A percentile compares a stretch with the other conserved stretches of the same genome.
phyloP scores from a whole-genome alignment of 2,329 filamentous ascomycete genomes.

The Laburnicola sp. region DNA sequence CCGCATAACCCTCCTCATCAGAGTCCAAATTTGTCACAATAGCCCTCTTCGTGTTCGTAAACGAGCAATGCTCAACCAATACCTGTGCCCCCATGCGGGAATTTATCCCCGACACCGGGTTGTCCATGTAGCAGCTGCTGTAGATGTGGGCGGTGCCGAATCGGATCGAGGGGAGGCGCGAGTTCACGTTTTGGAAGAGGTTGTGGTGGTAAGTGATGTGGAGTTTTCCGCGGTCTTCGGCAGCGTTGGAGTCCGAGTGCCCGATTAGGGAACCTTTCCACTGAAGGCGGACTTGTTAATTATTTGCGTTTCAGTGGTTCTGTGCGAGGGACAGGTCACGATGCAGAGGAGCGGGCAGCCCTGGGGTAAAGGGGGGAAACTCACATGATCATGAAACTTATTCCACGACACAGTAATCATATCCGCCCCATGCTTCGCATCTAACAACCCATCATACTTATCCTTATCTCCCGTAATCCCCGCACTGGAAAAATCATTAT shows the following conservation, averaged over 20 bases:
- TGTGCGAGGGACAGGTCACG: no score
- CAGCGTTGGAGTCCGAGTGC: conserved; percentile 61
- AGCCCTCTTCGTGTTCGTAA: conserved; percentile 61
- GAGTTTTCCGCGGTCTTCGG: conserved; percentile 61
- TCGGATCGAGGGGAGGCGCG: conserved; percentile 64
- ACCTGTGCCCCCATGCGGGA: conserved; percentile 50
- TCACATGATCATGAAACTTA: conserved; percentile 58
- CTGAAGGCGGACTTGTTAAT: conserved; percentile 19
- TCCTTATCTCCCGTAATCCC: conserved; percentile 38
- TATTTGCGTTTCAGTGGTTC: no score
- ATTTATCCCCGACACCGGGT: conserved; percentile 47
- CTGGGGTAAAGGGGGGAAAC: conserved; percentile 1
- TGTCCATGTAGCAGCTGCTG: conserved; percentile 52
- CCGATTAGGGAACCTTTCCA: conserved; percentile 65
- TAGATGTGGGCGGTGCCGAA: conserved; percentile 68
- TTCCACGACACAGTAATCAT: conserved; percentile 60
- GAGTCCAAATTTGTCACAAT: conserved; percentile 62
- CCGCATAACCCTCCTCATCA: conserved; percentile 54
- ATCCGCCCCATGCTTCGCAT: conserved; percentile 65
- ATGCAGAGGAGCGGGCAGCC: neutral
- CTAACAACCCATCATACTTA: conserved; percentile 52
- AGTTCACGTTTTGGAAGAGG: conserved; percentile 66
- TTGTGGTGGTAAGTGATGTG: conserved; percentile 69
- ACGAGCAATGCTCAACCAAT: conserved; percentile 52
- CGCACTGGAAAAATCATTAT: conserved; percentile 65